Conservation (phyloP, 345 rosid genomes). For the Pseudoturritis turrita region DNA sequence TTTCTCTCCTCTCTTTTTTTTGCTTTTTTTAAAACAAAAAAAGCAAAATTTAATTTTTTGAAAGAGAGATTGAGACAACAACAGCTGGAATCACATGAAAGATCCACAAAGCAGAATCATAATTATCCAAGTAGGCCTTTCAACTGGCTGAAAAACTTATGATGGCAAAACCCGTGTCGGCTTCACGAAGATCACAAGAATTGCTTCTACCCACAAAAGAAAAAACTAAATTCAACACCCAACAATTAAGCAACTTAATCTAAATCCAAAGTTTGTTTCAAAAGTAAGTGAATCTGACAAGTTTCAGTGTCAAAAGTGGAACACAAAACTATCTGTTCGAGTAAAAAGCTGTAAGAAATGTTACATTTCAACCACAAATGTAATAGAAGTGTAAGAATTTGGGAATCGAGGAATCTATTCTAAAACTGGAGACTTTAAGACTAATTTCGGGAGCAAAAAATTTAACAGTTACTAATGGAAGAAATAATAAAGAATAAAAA, state of each 20-base stretch:
- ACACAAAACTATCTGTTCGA: not conserved
- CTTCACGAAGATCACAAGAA: constrained; percentile 55
- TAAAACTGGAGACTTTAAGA: not conserved
- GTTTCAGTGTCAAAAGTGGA: not conserved
- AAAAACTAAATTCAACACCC: constrained; percentile 1
- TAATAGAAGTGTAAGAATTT: constrained; percentile 1
- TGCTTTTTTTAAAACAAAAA: not conserved
- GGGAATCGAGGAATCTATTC: not conserved
- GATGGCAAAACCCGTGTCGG: constrained; percentile 42
- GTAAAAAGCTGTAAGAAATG: not conserved
- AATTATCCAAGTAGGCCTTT: constrained; percentile 35
- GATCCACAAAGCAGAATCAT: constrained; percentile 35
- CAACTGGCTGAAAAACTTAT: constrained; percentile 36
- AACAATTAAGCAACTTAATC: not conserved
- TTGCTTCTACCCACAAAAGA: constrained; percentile 28
- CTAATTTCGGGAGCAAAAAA: not conserved
- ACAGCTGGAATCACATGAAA: constrained; percentile 60
- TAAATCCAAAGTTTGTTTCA: not conserved
- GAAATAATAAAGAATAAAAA: not conserved
- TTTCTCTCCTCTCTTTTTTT: not conserved
- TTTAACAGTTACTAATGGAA: not conserved
- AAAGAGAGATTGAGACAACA: constrained; percentile 21
- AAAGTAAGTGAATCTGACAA: constrained; percentile 10
- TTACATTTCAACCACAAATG: no score
- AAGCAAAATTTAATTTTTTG: not conserved